Conservation (phyloP, 192 early-diverging fungal genomes). For the Podila verticillata region DNA sequence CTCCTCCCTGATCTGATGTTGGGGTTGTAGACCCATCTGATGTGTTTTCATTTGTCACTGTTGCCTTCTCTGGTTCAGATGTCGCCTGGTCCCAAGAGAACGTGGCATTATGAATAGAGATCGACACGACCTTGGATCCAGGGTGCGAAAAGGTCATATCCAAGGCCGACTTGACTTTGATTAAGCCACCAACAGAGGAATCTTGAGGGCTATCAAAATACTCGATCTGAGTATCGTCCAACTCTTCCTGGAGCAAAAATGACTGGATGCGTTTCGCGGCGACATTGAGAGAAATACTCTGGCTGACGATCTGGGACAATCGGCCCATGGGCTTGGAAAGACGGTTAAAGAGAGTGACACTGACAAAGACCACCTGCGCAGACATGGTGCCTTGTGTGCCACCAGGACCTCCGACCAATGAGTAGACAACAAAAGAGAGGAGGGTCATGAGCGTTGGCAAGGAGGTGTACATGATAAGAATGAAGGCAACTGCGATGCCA, state of each 20-base stretch:
- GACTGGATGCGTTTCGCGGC: conserved; percentile 8
- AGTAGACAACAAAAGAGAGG: conserved; percentile 11
- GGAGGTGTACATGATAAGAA: conserved; percentile 15
- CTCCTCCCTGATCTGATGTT: neutral
- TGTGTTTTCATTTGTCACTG: neutral
- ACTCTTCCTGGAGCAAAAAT: conserved; percentile 20
- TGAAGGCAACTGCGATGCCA: conserved; percentile 6
- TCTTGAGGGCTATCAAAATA: neutral
- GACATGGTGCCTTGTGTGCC: neutral
- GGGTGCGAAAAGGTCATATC: neutral
- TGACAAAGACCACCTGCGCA: conserved; percentile 16
- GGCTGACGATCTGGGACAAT: neutral
- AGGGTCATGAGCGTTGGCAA: conserved; percentile 18
- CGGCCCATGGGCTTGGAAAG: conserved; percentile 10
- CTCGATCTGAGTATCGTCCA: conserved; percentile 6
- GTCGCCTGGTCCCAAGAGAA: conserved; percentile 2
- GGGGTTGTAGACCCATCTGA: neutral
- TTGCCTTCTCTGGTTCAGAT: conserved; percentile 2
- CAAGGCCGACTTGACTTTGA: neutral
- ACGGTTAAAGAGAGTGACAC: conserved; percentile 10
- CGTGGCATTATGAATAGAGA: neutral
- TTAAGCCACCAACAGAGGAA: neutral
- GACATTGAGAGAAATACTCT: conserved; percentile 7
- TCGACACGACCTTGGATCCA: neutral
- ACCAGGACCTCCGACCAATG: conserved; percentile 1